A percentile compares a stretch with the other conserved stretches of the same genome.
phyloP scores from a whole-genome alignment of 176 grass and related monocot species.

The Pharus latifolius region DNA sequence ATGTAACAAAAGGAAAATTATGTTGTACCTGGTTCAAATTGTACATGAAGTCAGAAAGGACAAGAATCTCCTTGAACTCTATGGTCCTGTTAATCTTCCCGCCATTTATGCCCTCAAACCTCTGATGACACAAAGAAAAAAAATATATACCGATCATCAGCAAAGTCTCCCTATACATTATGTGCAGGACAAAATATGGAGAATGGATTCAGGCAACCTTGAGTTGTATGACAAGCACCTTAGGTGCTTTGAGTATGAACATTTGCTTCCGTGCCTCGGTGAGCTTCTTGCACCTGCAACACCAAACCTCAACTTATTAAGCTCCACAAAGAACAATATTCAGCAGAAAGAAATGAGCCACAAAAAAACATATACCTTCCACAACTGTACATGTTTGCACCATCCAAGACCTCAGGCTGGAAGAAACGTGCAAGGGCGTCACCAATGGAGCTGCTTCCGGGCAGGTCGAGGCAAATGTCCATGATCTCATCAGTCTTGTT shows the following conservation, averaged over 20 bases:
- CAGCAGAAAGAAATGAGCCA: not conserved
- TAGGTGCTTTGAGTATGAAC: slow-evolving; percentile 80
- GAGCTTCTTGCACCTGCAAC: slow-evolving; percentile 82
- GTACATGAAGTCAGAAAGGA: slow-evolving; percentile 83
- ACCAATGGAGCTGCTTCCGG: slow-evolving; percentile 55
- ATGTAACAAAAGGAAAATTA: not conserved
- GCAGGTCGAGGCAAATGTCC: slow-evolving; percentile 90
- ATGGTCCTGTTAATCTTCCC: slow-evolving; percentile 89
- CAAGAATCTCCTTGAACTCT: slow-evolving; percentile 74
- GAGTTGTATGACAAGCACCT: slow-evolving; percentile 97
- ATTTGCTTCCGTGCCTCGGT: slow-evolving; percentile 88
- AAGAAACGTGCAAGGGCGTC: slow-evolving; percentile 83
- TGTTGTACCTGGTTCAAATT: slow-evolving; percentile 59
- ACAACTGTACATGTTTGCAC: slow-evolving; percentile 88
- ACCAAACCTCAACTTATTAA: slow-evolving; percentile 1
- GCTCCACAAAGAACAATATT: not conserved
- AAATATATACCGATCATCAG: not conserved
- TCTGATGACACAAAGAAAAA: slow-evolving; percentile 37
- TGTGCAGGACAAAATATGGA: slow-evolving; percentile 3
- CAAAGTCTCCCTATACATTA: not conserved
- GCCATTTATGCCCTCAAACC: slow-evolving; percentile 88
- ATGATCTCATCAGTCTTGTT: slow-evolving; percentile 98
- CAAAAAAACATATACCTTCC: slow-evolving; percentile 38
- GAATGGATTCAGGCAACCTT: slow-evolving; percentile 50
- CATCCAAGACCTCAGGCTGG: slow-evolving; percentile 79